phyloP scores from a whole-genome alignment of 1,139 yeast genomes.

The Lodderomyces margitis region DNA sequence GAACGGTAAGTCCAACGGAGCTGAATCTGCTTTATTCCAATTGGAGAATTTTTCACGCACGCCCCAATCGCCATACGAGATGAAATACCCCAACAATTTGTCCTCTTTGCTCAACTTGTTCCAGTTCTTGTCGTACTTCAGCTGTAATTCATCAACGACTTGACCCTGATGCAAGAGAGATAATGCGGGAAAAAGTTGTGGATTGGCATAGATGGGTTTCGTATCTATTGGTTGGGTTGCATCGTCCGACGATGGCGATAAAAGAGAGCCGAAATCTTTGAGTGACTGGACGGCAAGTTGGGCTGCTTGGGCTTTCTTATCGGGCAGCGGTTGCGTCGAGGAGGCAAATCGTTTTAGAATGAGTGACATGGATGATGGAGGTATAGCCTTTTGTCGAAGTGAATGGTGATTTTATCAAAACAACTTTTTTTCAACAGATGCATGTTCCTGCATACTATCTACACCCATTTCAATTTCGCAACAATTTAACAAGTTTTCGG shows the following conservation, averaged over 20 bases:
- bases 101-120: conserved; percentile 38
- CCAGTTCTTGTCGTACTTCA: conserved; percentile 55
- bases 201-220: conserved; percentile 47
- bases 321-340: conserved; percentile 16
- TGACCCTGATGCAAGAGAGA: conserved; percentile 59
- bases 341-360: conserved; percentile 4
- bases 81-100: conserved; percentile 53
- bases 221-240: conserved; percentile 55
- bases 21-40: conserved; percentile 34
- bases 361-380: conserved; percentile 7
- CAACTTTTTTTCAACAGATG: no score
- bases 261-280: conserved; percentile 41
- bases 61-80: conserved; percentile 66
- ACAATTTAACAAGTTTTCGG: no score
- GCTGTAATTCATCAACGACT: conserved; percentile 53
- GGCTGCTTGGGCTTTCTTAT: conserved; percentile 34
- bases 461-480: no score
- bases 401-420: no score
- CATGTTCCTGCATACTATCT: no score
- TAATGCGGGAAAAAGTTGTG: conserved; percentile 41
- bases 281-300: conserved; percentile 42
- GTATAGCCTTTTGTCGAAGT: no score
- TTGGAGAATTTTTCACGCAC: conserved; percentile 55
- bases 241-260: conserved; percentile 32
- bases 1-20: conserved; percentile 59